Conservation (phyloP, 2,329 filamentous ascomycete species). For the Epichloe hybrida region DNA sequence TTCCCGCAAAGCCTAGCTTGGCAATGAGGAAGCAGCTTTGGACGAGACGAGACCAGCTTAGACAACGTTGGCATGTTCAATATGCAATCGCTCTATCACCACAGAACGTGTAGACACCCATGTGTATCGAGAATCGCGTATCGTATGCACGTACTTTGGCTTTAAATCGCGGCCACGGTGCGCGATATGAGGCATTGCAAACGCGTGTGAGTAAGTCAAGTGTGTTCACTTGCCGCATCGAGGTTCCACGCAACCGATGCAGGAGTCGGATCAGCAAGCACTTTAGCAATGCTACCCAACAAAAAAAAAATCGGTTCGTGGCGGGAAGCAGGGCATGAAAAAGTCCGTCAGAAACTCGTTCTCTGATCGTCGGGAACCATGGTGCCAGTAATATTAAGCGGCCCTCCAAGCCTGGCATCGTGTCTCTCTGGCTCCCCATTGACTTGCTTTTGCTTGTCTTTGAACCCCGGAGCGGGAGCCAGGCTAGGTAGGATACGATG, state of each 20-base stretch:
- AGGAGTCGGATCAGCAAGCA: conserved; percentile 1
- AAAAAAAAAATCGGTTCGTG: neutral
- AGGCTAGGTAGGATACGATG: too few relatives aligned
- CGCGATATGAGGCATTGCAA: neutral
- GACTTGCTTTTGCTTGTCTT: too few relatives aligned
- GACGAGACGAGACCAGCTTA: too few relatives aligned
- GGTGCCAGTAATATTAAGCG: neutral
- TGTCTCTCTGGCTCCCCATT: neutral
- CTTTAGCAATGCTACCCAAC: neutral
- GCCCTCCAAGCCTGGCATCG: neutral
- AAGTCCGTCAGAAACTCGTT: neutral
- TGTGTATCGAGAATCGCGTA: neutral
- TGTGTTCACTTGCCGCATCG: neutral
- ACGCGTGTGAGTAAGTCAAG: neutral
- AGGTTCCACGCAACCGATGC: conserved; percentile 1
- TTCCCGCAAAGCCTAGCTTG: neutral
- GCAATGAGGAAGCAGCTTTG: neutral
- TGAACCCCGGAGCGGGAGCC: too few relatives aligned
- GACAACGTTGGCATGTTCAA: neutral
- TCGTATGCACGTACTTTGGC: neutral
- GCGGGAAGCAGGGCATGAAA: neutral
- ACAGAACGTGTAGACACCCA: neutral
- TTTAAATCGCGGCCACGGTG: neutral
- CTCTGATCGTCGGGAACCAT: neutral
- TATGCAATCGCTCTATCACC: neutral